Base-by-base conservation (phyloP, 352 stramenopile species). In the Phytophthora pinifolia region DNA sequence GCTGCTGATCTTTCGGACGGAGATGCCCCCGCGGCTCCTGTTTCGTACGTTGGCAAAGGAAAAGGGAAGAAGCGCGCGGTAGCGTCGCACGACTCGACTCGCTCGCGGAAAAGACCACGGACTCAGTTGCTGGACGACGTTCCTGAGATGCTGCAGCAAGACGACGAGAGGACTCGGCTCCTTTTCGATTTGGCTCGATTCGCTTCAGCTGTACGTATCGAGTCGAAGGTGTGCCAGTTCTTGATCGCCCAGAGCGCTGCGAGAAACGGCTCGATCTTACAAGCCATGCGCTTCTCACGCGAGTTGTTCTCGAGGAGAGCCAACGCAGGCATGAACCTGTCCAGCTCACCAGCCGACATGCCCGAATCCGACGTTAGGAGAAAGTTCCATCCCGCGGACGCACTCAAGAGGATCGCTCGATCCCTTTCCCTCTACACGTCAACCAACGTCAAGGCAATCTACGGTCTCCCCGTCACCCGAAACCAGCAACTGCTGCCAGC, bases 361-460 rank as follows among this genome's bases (percentile, higher is more conserved):
- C 15, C 31, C 51, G n/a, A 44, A 13, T 9, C 9, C 37, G 52
- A 34, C 36, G 10, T 33, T 14, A 25, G 9, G 27, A 27, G 3
- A 30, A 51, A 29, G 6, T 46, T 54, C 10, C 29, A 60, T 6
- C 34, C 41, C 12, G 59, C 22, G 35, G 55, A 56, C 14, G 62
- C 41, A 29, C 50, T 91, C 14, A 78, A 76, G 46, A 74, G 70
- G 37, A 81, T 88, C 12, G 83, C 78, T 9, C 59, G 82, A 25
- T 63, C 77, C 1, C 79, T 91, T 30, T 91, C 79, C 9, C 51
- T 67, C 35, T 88, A 81, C 52, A 78, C 76, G 5, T 72, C 76
- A 15, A 69, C 50, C n/a, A 59, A 91, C 27, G 68, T 80, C 8
- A 73, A 86, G 37, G 57, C 76, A 6, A 70, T 83, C 2, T 89